A percentile compares a stretch with the other conserved stretches of the same genome.
These are phyloP conservation scores for Bocquillonia castaneifolia DNA, from an alignment of 441 rosid species.

Conservation along the genomic window DNA sequence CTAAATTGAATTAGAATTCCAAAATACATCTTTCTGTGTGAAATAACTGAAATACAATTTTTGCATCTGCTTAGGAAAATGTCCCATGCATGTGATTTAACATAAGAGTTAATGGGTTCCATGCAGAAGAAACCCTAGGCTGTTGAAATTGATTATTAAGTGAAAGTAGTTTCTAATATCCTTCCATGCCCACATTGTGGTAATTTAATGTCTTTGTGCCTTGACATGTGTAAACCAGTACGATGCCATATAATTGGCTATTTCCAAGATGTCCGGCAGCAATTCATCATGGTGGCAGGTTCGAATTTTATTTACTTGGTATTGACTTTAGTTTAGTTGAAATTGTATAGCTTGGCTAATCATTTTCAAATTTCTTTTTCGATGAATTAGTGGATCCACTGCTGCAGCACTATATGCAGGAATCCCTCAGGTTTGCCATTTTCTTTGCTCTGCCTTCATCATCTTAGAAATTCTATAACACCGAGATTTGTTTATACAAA, in stretches of 20 bases:
- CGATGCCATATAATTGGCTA: conserved; percentile 68
- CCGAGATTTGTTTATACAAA: not conserved
- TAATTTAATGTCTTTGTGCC: not conserved
- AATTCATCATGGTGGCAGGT: conserved; percentile 96
- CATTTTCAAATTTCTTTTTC: conserved; percentile 14
- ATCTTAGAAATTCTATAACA: conserved; percentile 7
- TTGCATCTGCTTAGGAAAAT: not conserved
- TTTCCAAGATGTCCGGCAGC: conserved; percentile 69
- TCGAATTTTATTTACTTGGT: conserved; percentile 17
- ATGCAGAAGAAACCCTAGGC: not conserved
- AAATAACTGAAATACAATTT: not conserved
- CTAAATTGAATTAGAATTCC: not conserved
- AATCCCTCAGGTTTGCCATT: conserved; percentile 68
- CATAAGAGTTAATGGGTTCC: no score
- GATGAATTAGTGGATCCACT: conserved; percentile 63
- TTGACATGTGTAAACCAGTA: conserved; percentile 38
- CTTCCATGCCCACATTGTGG: not conserved
- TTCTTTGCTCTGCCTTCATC: conserved; percentile 5
- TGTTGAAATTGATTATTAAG: not conserved
- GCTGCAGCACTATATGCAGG: conserved; percentile 84
- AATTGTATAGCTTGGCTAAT: conserved; percentile 20
- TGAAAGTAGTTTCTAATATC: not conserved
- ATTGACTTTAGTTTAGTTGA: conserved; percentile 7
- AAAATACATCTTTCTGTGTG: not conserved
- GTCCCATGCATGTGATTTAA: not conserved